These are phyloP conservation scores for Annulohypoxylon truncatum DNA, from an alignment of 2,329 filamentous ascomycete genomes.

Conservation along the genomic window DNA sequence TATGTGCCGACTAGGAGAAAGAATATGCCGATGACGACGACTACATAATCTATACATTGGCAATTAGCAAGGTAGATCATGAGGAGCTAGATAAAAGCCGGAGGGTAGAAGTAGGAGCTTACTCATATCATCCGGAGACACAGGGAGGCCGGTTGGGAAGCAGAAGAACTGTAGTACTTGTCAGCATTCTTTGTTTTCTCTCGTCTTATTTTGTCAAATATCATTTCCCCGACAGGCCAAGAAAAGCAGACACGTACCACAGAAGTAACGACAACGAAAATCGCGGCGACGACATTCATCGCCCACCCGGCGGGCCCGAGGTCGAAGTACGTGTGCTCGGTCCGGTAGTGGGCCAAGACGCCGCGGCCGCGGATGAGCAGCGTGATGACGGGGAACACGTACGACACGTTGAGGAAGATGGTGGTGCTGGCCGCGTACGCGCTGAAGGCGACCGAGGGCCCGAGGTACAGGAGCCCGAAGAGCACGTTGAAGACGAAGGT, in stretches of 20 bases:
- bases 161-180: conserved; percentile 48
- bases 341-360: conserved; percentile 46
- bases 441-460: conserved; percentile 59
- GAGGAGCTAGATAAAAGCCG: neutral
- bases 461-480: conserved; percentile 60
- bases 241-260: conserved; percentile 43
- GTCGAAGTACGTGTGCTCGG: conserved; percentile 45
- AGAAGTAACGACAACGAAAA: conserved; percentile 56
- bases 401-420: conserved; percentile 60
- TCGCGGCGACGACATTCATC: conserved; percentile 50
- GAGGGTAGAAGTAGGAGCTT: conserved; percentile 12
- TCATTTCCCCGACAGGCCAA: no score
- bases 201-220: neutral
- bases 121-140: conserved; percentile 50
- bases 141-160: conserved; percentile 48
- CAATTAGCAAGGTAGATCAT: conserved; percentile 3
- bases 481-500: conserved; percentile 57
- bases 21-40: conserved; percentile 54
- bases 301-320: conserved; percentile 48
- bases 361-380: conserved; percentile 53
- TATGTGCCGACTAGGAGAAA: conserved; percentile 44
- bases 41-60: conserved; percentile 50
- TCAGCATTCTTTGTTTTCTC: neutral
- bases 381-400: conserved; percentile 56
- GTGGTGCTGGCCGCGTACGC: conserved; percentile 60